A percentile compares a stretch with the other conserved stretches of the same genome.
Conservation (phyloP, 2,329 filamentous ascomycete species). For the Aspergillus pseudonomiae region DNA sequence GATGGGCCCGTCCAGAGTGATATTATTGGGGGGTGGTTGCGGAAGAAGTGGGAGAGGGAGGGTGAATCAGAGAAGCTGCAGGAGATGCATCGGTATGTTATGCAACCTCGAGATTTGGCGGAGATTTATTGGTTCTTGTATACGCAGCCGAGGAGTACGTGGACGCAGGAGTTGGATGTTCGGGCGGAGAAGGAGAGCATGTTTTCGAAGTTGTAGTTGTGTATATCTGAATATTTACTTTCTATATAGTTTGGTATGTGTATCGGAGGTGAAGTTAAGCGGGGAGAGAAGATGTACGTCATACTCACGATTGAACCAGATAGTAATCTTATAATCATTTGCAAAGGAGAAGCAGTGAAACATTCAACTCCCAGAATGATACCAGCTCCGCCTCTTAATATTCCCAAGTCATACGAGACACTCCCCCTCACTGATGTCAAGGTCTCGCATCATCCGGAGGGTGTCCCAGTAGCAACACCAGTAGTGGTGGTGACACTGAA, state of each 20-base stretch:
- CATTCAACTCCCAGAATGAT: constrained; percentile 1
- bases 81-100: constrained; percentile 21
- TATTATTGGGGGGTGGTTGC: constrained; percentile 14
- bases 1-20: constrained; percentile 24
- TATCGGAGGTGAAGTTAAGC: no score
- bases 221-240: neutral
- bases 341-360: neutral
- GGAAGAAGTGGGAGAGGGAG: constrained; percentile 17
- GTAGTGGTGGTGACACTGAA: constrained; percentile 55
- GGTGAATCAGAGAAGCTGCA: constrained; percentile 13
- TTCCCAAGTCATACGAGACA: constrained; percentile 35
- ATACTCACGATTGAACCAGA: neutral
- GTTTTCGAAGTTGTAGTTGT: constrained; percentile 20
- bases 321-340: neutral
- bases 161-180: constrained; percentile 25
- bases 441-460: constrained; percentile 36
- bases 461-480: constrained; percentile 50
- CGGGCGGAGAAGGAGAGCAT: constrained; percentile 19
- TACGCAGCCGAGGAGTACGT: constrained; percentile 20
- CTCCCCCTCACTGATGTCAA: constrained; percentile 33
- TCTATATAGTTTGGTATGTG: no score
- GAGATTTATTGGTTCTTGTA: constrained; percentile 21
- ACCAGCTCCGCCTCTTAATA: constrained; percentile 8
- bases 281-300: neutral
- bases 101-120: constrained; percentile 21